Percentiles rank a stretch among this genome's conserved stretches.
These are phyloP conservation scores for Daldinia eschscholtzii DNA, from an alignment of 2,329 filamentous ascomycete species.

Conservation along the genomic window DNA sequence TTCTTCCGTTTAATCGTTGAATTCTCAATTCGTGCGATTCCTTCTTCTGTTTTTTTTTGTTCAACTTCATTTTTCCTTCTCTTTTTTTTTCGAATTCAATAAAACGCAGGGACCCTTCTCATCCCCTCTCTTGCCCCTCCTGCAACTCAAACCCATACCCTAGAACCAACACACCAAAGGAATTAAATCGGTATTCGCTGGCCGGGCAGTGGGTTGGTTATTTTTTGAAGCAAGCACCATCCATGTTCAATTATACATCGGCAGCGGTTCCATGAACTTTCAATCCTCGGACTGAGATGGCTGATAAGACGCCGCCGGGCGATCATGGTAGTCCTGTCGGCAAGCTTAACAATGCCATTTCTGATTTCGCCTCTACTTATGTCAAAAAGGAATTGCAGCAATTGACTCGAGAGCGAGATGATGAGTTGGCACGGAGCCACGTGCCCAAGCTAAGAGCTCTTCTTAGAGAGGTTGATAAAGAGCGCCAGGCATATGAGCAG, in stretches of 20 bases:
- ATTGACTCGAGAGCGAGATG: conserved; percentile 46
- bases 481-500: conserved; percentile 47
- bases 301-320: conserved; percentile 29
- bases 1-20: conserved; percentile 25
- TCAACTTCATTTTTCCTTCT: conserved; percentile 1
- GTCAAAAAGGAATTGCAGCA: conserved; percentile 48
- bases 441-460: conserved; percentile 47
- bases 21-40: conserved; percentile 10
- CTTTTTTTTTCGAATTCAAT: background rate
- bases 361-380: conserved; percentile 46
- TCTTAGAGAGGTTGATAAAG: conserved; percentile 46
- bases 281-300: conserved; percentile 39
- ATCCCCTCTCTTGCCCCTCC: background rate
- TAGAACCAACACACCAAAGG: background rate
- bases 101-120: background rate
- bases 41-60: conserved; percentile 4
- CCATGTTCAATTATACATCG: conserved; percentile 18
- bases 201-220: background rate
- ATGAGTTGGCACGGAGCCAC: conserved; percentile 45
- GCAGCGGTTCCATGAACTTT: conserved; percentile 23
- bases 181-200: background rate
- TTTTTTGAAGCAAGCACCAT: conserved; percentile 8
- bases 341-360: conserved; percentile 46
- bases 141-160: conserved; percentile 12
- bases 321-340: conserved; percentile 33